A percentile compares a stretch with the other conserved stretches of the same genome.
Conservation (phyloP, 768 basidiomycete genomes). For the Suillus ampliporus region DNA sequence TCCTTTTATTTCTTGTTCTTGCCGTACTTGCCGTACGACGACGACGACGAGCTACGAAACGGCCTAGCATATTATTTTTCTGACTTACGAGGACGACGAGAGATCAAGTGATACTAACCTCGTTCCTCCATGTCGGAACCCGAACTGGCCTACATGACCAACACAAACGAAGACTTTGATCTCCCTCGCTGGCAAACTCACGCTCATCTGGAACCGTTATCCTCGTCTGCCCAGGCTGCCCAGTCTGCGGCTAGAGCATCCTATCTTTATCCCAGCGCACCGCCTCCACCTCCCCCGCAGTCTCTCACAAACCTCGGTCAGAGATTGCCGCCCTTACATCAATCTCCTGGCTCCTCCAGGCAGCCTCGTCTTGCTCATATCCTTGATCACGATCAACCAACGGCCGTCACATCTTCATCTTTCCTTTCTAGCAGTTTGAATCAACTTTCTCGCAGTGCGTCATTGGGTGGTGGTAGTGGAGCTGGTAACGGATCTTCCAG, state of each 20-base stretch:
- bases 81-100: slow-evolving; percentile 11
- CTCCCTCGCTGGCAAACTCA: slow-evolving; percentile 62
- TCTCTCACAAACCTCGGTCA: slow-evolving; percentile 44
- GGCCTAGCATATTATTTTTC: slow-evolving; percentile 4
- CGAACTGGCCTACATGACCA: slow-evolving; percentile 75
- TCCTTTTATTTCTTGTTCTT: slow-evolving; percentile 19
- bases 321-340: slow-evolving; percentile 57
- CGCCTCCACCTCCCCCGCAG: slow-evolving; percentile 53
- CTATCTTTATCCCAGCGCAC: slow-evolving; percentile 53
- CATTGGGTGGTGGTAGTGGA: slow-evolving; percentile 53
- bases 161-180: slow-evolving; percentile 83
- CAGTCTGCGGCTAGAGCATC: slow-evolving; percentile 51
- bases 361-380: slow-evolving; percentile 71
- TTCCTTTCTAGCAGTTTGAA: slow-evolving; percentile 58
- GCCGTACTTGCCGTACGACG: slow-evolving; percentile 22
- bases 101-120: not conserved
- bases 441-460: slow-evolving; percentile 70
- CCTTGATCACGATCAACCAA: slow-evolving; percentile 66
- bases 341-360: slow-evolving; percentile 49
- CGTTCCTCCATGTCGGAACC: slow-evolving; percentile 65
- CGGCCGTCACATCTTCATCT: slow-evolving; percentile 46
- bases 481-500: slow-evolving; percentile 49
- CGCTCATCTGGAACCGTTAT: slow-evolving; percentile 48
- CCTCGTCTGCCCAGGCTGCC: slow-evolving; percentile 68
- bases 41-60: slow-evolving; percentile 19